phyloP scores from a whole-genome alignment of 768 basidiomycete species.

The Obba rivulosa region DNA sequence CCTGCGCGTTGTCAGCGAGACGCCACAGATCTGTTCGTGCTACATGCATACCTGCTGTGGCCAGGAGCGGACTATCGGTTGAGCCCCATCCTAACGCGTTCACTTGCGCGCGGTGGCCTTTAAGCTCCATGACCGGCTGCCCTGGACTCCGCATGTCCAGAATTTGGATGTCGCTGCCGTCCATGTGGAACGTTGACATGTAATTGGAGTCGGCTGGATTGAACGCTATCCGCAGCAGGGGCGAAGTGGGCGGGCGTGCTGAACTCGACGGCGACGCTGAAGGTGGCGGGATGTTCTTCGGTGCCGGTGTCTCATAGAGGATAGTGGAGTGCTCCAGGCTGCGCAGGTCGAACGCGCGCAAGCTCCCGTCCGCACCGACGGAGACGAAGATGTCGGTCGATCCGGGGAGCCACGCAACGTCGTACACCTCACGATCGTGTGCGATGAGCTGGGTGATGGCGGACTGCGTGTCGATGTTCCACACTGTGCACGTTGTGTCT shows the following conservation, averaged over 20 bases:
- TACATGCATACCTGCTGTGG: slow-evolving; percentile 67
- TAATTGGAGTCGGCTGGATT: slow-evolving; percentile 91
- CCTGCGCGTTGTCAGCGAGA: slow-evolving; percentile 37
- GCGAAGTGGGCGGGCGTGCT: slow-evolving; percentile 71
- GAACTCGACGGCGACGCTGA: slow-evolving; percentile 51
- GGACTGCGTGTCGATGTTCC: slow-evolving; percentile 93
- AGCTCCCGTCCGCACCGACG: slow-evolving; percentile 93
- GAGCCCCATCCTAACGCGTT: slow-evolving; percentile 92
- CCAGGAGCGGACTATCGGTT: slow-evolving; percentile 75
- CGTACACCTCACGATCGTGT: slow-evolving; percentile 94
- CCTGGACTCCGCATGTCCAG: slow-evolving; percentile 97
- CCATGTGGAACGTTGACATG: slow-evolving; percentile 96
- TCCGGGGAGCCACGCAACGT: slow-evolving; percentile 96
- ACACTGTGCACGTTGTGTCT: slow-evolving; percentile 97
- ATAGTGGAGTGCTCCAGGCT: slow-evolving; percentile 98
- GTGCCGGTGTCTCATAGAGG: slow-evolving; percentile 87
- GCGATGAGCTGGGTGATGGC: slow-evolving; percentile 97
- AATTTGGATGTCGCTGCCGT: slow-evolving; percentile 84
- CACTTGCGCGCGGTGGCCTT: slow-evolving; percentile 75
- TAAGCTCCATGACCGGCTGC: slow-evolving; percentile 87
- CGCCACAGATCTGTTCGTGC: slow-evolving; percentile 1
- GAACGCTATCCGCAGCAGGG: slow-evolving; percentile 83
- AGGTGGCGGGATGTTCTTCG: slow-evolving; percentile 62
- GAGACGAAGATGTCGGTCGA: slow-evolving; percentile 98
- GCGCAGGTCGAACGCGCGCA: slow-evolving; percentile 94